phyloP scores from a whole-genome alignment of 371 early-diverging fungal genomes.

The Sporodiniella umbellata region DNA sequence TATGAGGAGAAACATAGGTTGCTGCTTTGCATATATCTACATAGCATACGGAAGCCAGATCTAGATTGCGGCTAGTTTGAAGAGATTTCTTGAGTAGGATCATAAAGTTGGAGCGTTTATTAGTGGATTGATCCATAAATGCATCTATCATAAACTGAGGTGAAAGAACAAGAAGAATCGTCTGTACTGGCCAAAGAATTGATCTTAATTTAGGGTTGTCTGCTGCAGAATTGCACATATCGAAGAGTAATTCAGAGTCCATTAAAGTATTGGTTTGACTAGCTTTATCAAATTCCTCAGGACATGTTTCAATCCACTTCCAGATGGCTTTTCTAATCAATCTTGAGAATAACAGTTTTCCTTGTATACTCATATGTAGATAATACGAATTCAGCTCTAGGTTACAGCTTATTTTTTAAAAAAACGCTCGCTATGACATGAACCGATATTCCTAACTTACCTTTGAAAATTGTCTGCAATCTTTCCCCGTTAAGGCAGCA shows the following conservation, averaged over 20 bases:
- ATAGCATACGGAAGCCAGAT: constrained; percentile 72
- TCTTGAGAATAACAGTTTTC: constrained; percentile 63
- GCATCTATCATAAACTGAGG: constrained; percentile 69
- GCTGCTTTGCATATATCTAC: constrained; percentile 79
- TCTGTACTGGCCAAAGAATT: constrained; percentile 83
- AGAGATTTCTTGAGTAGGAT: constrained; percentile 63
- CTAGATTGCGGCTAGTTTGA: constrained; percentile 56
- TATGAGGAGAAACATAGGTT: constrained; percentile 64
- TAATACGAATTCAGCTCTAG: constrained; percentile 64
- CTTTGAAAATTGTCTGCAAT: constrained; percentile 65
- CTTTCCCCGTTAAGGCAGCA: constrained; percentile 65
- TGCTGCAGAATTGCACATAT: constrained; percentile 64
- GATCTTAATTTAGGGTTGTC: constrained; percentile 62
- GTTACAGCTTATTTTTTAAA: no score
- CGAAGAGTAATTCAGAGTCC: constrained; percentile 73
- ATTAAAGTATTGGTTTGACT: constrained; percentile 61
- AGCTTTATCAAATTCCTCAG: constrained; percentile 64
- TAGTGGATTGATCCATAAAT: constrained; percentile 37
- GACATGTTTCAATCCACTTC: constrained; percentile 83
- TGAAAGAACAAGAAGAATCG: constrained; percentile 70
- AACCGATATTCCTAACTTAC: constrained; percentile 36
- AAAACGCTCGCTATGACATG: no score
- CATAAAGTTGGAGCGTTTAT: constrained; percentile 57
- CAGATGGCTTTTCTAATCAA: constrained; percentile 77
- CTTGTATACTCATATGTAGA: constrained; percentile 60